Percentiles rank a stretch among this genome's conserved stretches.
phyloP scores from a whole-genome alignment of 805 yeast species.

The Pichia heedii region DNA sequence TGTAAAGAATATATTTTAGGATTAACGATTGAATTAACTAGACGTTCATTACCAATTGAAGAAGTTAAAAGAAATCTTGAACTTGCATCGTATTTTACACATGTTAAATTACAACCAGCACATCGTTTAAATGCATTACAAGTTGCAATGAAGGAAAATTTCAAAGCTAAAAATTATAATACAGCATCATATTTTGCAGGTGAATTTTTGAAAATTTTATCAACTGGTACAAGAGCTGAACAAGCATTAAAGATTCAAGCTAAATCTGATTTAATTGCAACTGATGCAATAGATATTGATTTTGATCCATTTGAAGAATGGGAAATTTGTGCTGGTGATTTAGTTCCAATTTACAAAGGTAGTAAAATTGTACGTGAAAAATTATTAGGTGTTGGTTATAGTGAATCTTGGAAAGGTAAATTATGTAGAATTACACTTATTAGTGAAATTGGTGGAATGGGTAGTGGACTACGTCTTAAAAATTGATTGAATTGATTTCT shows the following conservation, averaged over 20 bases:
- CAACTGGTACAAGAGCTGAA: constrained; percentile 76
- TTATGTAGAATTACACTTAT: constrained; percentile 67
- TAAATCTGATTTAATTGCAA: constrained; percentile 69
- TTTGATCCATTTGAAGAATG: constrained; percentile 90
- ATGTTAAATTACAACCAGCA: constrained; percentile 67
- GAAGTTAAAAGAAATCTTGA: constrained; percentile 82
- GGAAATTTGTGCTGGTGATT: constrained; percentile 79
- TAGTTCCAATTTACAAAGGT: constrained; percentile 82
- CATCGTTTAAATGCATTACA: constrained; percentile 85
- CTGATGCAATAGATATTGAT: constrained; percentile 83
- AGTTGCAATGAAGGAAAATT: constrained; percentile 91
- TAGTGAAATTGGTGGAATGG: constrained; percentile 81
- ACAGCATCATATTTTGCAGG: constrained; percentile 85
- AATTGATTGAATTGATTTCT: neutral
- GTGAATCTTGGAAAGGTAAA: constrained; percentile 66
- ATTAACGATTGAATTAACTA: constrained; percentile 78
- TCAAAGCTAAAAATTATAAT: constrained; percentile 79
- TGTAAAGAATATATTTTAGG: constrained; percentile 92
- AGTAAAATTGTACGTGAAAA: constrained; percentile 65
- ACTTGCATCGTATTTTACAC: constrained; percentile 92
- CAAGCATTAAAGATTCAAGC: constrained; percentile 78
- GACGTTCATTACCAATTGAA: constrained; percentile 69
- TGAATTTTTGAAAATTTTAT: constrained; percentile 62
- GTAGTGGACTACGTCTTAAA: constrained; percentile 70
- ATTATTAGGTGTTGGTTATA: constrained; percentile 83